Evolutionary conservation across 2,329 filamentous ascomycete genomes (phyloP), one percentile per base, ranked within the genome.

Genomic region (Pyricularia grisea): DNA sequence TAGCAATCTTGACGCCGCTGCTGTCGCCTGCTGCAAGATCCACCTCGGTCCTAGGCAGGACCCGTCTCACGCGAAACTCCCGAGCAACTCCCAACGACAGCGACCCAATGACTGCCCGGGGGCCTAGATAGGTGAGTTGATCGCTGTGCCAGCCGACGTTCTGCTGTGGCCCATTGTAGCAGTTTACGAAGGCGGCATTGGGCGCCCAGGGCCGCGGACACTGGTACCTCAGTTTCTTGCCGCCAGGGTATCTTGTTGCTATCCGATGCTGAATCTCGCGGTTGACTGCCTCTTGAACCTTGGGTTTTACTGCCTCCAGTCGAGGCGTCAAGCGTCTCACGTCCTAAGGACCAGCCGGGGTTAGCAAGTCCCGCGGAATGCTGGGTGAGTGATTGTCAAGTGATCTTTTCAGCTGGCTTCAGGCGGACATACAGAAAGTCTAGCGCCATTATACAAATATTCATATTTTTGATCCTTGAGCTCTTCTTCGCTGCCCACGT

Each of bases 101-200:
- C 66, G 92, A 96, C 0, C 94, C 95, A 70, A 98, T 98, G 27
- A 97, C 85, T 7, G 94, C 88, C 9, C 91, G 88, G 0, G 95
- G 95, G 0, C 95, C 95, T 0, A 98, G 85, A 75, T 98, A 98
- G 0, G 94, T 97, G 20, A 97, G 83, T 74, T 97, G 92, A 76
- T 99, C 95, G 50, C 91, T 89, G 78, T 99, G 95, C 79, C 92
- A 98, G 36, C 95, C 95, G 0, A 98, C 94, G 71, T 85, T 92
- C 79, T 98, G 88, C 12, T 88, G 83, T 0, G 88, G 90, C 0
- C 94, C 94, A 73, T 90, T 83, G 77, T 99, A 99, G 81, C 93
- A 97, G 77, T 99, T 99, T 20, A 97, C 94, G 75, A 97, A 94
- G 0, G 94, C 93, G 0, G 93, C 92, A 75, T 98, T 98, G 11